These are phyloP conservation scores for Fraxinus dipetala DNA, from an alignment of 305 asterid genomes.

Conservation along the genomic window DNA sequence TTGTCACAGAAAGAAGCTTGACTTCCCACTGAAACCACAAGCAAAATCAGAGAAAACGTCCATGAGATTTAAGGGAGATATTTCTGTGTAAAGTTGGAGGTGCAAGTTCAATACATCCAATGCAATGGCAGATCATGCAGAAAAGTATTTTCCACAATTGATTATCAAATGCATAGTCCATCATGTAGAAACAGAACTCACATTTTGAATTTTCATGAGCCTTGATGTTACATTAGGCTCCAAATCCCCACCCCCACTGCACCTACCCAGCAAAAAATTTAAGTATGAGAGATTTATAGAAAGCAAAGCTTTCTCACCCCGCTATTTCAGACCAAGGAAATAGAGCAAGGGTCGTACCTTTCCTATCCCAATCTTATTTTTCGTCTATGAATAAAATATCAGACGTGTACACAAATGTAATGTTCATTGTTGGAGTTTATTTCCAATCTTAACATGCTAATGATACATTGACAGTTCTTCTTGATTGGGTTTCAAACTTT, in stretches of 20 bases:
- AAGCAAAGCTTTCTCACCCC: neutral
- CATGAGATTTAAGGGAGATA: neutral
- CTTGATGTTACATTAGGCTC: neutral
- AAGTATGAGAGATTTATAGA: neutral
- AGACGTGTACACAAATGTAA: neutral
- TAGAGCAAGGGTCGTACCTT: neutral
- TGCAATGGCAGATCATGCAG: neutral
- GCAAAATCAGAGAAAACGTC: neutral
- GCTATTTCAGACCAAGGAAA: neutral
- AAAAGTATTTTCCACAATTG: neutral
- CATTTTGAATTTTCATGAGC: neutral
- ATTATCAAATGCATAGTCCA: neutral
- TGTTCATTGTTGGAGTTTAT: neutral
- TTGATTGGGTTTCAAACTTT: neutral
- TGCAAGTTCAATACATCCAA: neutral
- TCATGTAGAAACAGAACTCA: neutral
- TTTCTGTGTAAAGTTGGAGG: neutral
- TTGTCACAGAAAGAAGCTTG: slow-evolving; percentile 21
- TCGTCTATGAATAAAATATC: neutral
- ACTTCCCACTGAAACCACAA: slow-evolving; percentile 30
- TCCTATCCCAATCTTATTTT: neutral
- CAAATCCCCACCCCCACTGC: neutral
- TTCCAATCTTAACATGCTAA: neutral
- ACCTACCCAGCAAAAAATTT: neutral
- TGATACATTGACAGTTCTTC: neutral